Percentiles rank a stretch among this genome's conserved stretches.
These are phyloP conservation scores for Amphichorda felina DNA, from an alignment of 2,329 filamentous ascomycete species.

Conservation along the genomic window DNA sequence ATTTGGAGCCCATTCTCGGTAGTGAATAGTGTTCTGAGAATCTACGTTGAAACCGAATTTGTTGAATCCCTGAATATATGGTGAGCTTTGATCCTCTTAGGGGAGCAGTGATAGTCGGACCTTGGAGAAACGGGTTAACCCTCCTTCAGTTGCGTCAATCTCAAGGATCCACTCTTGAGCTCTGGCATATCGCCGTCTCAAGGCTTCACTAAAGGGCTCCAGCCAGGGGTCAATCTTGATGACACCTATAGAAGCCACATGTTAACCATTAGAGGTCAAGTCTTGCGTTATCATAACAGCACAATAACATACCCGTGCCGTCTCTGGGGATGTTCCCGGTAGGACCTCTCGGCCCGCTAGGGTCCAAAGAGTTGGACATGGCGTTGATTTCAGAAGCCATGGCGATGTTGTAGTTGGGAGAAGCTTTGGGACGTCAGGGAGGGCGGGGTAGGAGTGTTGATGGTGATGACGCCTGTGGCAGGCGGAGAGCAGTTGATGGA, in stretches of 20 bases:
- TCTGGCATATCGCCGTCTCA: slow-evolving; percentile 66
- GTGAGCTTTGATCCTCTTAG: not conserved
- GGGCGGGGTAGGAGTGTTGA: slow-evolving; percentile 4
- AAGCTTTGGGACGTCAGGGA: not conserved
- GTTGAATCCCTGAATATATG: slow-evolving; percentile 57
- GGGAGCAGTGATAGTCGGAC: slow-evolving; percentile 28
- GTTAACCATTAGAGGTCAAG: not conserved
- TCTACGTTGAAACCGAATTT: slow-evolving; percentile 77
- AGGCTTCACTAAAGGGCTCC: slow-evolving; percentile 65
- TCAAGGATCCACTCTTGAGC: slow-evolving; percentile 78
- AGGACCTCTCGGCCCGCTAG: slow-evolving; percentile 22
- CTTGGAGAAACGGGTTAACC: slow-evolving; percentile 82
- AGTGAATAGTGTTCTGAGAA: slow-evolving; percentile 72
- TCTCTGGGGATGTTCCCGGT: slow-evolving; percentile 48
- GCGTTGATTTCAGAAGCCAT: slow-evolving; percentile 23
- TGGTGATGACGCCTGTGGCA: not conserved
- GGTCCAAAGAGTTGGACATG: slow-evolving; percentile 31
- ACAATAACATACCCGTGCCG: slow-evolving; percentile 50
- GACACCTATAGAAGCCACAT: slow-evolving; percentile 48
- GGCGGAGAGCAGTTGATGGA: not conserved
- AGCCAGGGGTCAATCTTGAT: slow-evolving; percentile 83
- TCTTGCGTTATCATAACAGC: not conserved
- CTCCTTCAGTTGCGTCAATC: slow-evolving; percentile 75
- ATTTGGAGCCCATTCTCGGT: slow-evolving; percentile 95
- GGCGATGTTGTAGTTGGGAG: not conserved